Base-by-base conservation (phyloP, 2,329 filamentous ascomycete species). In the Lanzia echinophila region DNA sequence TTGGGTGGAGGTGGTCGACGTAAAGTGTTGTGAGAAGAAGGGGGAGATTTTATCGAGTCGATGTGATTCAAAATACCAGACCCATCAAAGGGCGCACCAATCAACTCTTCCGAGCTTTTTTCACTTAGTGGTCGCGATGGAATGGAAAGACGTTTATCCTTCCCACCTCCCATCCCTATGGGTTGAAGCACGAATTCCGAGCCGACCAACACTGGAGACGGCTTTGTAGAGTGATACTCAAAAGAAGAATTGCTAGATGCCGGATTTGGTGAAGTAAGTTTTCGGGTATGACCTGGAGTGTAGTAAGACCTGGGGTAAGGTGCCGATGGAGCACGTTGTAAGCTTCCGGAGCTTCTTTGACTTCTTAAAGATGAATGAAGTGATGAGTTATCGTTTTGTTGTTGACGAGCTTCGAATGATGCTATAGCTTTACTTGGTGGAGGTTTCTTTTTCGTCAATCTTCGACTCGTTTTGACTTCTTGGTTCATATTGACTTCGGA, bases 1-100 rank as follows among this genome's bases (percentile, higher is more conserved):
- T 73, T 67, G 39, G 70, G 70, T n/a, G 74, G 74, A 34, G 73
- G 72, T 47, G 71, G 70, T 60, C 70, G 69, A 53, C 67, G 67
- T 50, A 67, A 63, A 50, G 67, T 65, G 53, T 67, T 67, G 43
- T 68, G 67, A 59, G 65, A 66, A 59, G 65, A 66, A 22, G 62
- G 60, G 2, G 65, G 58, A 11, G 65, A 62, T 42, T 65, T 67
- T n/a, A 66, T 61, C 13, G 65, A 76, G 63, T 83, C 79, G 65
- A 84, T 74, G 62, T 79, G 79, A 67, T 75, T 78, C 63, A 84
- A 72, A 62, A 84, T 83, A 60, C 77, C 77, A 54, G 75, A 77
- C 63, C 79, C 77, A 79, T 85, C 82, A 69, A 85, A 85, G 42
- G 82, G 82, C 59, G 81, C 79, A 63, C 82, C 82, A 70, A 85